These are phyloP conservation scores for Suhomyces anneliseae DNA, from an alignment of 1,139 yeast species.

Conservation along the genomic window DNA sequence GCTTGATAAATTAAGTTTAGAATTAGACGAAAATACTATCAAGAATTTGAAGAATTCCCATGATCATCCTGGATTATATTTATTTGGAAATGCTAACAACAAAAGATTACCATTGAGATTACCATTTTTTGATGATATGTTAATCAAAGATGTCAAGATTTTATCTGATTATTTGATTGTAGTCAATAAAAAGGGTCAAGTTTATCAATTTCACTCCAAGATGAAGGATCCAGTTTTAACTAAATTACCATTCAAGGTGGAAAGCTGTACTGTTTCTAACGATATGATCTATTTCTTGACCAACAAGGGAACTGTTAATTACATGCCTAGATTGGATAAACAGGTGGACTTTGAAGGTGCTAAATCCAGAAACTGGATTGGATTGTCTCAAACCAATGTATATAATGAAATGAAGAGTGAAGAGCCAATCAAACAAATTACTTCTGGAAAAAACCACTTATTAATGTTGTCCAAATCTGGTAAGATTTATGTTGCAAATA, in stretches of 20 bases:
- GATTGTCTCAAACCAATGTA: conserved; percentile 14
- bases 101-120: conserved; percentile 60
- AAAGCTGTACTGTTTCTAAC: conserved; percentile 53
- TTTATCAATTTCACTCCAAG: conserved; percentile 65
- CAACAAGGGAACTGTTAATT: conserved; percentile 51
- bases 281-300: conserved; percentile 60
- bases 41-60: conserved; percentile 26
- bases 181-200: conserved; percentile 70
- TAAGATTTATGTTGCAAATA: conserved; percentile 58
- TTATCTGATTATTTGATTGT: conserved; percentile 52
- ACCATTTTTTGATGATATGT: conserved; percentile 60
- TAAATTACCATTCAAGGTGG: conserved; percentile 44
- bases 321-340: conserved; percentile 43
- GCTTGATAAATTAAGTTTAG: conserved; percentile 28
- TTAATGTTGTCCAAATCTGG: conserved; percentile 63
- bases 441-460: conserved; percentile 68
- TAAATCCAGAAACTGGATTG: conserved; percentile 26
- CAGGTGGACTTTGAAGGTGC: conserved; percentile 18
- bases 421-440: conserved; percentile 52
- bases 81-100: conserved; percentile 34
- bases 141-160: conserved; percentile 58
- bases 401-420: conserved; percentile 12
- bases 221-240: conserved; percentile 23
- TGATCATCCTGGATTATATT: conserved; percentile 35
- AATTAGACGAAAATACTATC: conserved; percentile 37